phyloP scores from a whole-genome alignment of 2,329 filamentous ascomycete genomes.

The Trichoderma guizhouense region DNA sequence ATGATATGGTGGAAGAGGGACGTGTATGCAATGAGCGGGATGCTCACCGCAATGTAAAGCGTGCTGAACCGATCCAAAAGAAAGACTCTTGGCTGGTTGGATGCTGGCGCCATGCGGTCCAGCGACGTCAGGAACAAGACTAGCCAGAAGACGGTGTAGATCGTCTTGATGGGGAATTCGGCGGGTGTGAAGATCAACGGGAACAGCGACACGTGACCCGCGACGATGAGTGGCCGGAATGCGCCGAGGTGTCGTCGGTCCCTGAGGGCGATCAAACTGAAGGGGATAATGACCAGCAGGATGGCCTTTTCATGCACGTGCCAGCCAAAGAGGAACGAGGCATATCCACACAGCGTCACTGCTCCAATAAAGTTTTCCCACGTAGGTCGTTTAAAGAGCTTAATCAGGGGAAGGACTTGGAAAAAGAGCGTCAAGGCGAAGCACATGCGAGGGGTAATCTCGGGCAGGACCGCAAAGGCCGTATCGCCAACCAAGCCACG shows the following conservation, averaged over 20 bases:
- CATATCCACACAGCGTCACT: slow-evolving; percentile 89
- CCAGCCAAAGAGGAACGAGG: slow-evolving; percentile 97
- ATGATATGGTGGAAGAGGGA: slow-evolving; percentile 78
- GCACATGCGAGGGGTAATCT: slow-evolving; percentile 75
- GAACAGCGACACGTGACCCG: slow-evolving; percentile 92
- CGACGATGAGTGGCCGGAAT: slow-evolving; percentile 86
- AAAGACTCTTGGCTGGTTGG: slow-evolving; percentile 76
- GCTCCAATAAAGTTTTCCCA: slow-evolving; percentile 90
- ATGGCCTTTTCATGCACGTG: slow-evolving; percentile 98
- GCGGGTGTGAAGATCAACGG: slow-evolving; percentile 87
- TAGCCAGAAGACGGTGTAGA: slow-evolving; percentile 92
- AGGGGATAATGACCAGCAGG: slow-evolving; percentile 88
- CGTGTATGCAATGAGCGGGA: slow-evolving; percentile 85
- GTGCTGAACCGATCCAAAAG: slow-evolving; percentile 87
- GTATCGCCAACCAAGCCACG: slow-evolving; percentile 91
- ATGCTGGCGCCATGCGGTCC: slow-evolving; percentile 81
- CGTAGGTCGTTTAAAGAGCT: slow-evolving; percentile 74
- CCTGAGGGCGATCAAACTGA: slow-evolving; percentile 85
- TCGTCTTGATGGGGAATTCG: slow-evolving; percentile 90
- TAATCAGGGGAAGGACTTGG: slow-evolving; percentile 74
- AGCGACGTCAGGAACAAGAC: slow-evolving; percentile 81
- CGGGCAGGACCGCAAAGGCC: slow-evolving; percentile 86
- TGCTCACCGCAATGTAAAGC: slow-evolving; percentile 83
- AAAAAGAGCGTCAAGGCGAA: slow-evolving; percentile 81
- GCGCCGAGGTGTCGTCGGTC: slow-evolving; percentile 88